Conservation (phyloP, 2,329 filamentous ascomycete species). For the Phyllosticta capitalensis region DNA sequence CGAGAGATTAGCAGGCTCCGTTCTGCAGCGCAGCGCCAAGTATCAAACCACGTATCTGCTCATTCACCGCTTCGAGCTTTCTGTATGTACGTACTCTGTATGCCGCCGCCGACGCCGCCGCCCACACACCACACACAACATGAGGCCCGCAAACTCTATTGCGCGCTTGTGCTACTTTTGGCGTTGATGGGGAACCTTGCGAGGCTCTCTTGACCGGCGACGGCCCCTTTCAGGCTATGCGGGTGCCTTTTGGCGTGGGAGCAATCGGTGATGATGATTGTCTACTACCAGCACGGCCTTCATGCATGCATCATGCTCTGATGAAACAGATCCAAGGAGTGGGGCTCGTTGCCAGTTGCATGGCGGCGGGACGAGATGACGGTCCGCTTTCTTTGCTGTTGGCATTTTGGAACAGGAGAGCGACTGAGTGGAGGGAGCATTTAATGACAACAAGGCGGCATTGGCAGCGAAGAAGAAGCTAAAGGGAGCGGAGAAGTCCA, state of each 20-base stretch:
- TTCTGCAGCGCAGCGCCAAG: background rate
- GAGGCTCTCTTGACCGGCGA: background rate
- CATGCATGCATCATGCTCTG: background rate
- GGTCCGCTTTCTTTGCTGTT: background rate
- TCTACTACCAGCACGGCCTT: background rate
- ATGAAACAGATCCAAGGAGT: background rate
- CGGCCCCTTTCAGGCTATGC: background rate
- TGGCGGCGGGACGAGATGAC: background rate
- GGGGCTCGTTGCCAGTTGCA: background rate
- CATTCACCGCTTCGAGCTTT: background rate
- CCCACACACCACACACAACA: too few relatives aligned
- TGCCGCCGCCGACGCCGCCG: background rate
- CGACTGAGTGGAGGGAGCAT: background rate
- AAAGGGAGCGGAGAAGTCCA: background rate
- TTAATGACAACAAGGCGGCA: background rate
- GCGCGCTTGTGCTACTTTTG: background rate
- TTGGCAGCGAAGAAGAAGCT: background rate
- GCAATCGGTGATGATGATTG: background rate
- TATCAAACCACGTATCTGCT: background rate
- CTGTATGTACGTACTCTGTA: background rate
- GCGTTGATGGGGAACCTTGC: background rate
- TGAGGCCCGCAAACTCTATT: background rate
- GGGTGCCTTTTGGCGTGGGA: background rate
- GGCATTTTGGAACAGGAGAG: background rate
- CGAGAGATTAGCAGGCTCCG: background rate